These are phyloP conservation scores for Lagenidium giganteum DNA, from an alignment of 352 stramenopile genomes.

Conservation along the genomic window DNA sequence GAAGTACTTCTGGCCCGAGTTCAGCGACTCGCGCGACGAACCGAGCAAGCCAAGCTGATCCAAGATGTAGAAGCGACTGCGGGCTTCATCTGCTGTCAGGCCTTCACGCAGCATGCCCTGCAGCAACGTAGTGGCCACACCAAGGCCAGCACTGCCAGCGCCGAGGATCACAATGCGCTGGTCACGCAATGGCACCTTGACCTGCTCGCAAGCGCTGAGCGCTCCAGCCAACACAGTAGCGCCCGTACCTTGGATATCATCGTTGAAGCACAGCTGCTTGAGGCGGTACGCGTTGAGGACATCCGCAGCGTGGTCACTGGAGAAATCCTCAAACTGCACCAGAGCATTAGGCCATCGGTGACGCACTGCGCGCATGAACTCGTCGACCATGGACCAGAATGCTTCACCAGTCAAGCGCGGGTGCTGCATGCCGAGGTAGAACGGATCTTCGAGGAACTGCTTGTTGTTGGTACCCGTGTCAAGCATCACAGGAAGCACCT, in stretches of 20 bases:
- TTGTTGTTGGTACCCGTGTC: constrained; percentile 98
- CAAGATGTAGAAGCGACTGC: constrained; percentile 72
- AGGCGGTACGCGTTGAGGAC: constrained; percentile 95
- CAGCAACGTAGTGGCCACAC: constrained; percentile 88
- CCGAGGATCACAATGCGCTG: constrained; percentile 95
- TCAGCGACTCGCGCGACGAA: constrained; percentile 36
- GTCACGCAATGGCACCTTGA: constrained; percentile 83
- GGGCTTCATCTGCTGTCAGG: constrained; percentile 59
- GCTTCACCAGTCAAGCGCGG: constrained; percentile 83
- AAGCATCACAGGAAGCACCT: constrained; percentile 93
- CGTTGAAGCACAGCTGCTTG: constrained; percentile 95
- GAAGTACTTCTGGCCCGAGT: constrained; percentile 82
- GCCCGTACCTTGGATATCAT: constrained; percentile 98
- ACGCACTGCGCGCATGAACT: constrained; percentile 85
- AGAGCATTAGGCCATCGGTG: constrained; percentile 91
- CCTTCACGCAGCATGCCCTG: constrained; percentile 90
- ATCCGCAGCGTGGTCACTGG: constrained; percentile 80
- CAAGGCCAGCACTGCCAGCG: constrained; percentile 91
- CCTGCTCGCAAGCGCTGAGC: constrained; percentile 66
- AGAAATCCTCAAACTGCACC: constrained; percentile 98
- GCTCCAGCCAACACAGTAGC: constrained; percentile 91
- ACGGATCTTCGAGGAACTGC: constrained; percentile 88
- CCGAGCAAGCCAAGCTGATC: constrained; percentile 73
- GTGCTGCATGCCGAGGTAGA: constrained; percentile 94
- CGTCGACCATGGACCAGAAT: constrained; percentile 96